phyloP scores from a whole-genome alignment of 768 basidiomycete genomes.

The Podaxis carcinomalis region DNA sequence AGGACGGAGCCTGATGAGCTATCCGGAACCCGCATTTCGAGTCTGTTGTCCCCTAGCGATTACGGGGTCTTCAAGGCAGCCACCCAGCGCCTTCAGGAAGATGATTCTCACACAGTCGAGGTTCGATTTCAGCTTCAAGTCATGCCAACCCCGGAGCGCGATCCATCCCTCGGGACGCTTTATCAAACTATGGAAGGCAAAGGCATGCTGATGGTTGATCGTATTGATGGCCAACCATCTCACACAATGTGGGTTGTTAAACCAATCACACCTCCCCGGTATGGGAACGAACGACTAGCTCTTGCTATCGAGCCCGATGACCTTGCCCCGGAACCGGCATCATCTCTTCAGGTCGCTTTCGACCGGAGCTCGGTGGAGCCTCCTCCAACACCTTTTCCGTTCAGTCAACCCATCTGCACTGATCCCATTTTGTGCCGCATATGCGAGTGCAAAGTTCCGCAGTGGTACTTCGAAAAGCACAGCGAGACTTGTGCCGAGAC shows the following conservation, averaged over 20 bases:
- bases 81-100: conserved; percentile 76
- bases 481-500: conserved; percentile 98
- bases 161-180: conserved; percentile 47
- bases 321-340: conserved; percentile 37
- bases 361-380: conserved; percentile 32
- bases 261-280: conserved; percentile 69
- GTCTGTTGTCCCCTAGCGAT: conserved; percentile 74
- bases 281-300: conserved; percentile 60
- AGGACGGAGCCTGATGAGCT: conserved; percentile 84
- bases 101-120: conserved; percentile 93
- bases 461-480: conserved; percentile 99
- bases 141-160: conserved; percentile 54
- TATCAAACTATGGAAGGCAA: conserved; percentile 94
- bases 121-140: conserved; percentile 85
- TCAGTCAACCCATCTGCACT: conserved; percentile 71
- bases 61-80: conserved; percentile 83
- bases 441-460: conserved; percentile 93
- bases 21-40: conserved; percentile 76
- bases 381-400: conserved; percentile 71
- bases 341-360: conserved; percentile 34
- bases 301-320: conserved; percentile 52
- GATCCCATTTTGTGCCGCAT: conserved; percentile 92
- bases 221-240: conserved; percentile 79
- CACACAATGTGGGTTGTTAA: conserved; percentile 99
- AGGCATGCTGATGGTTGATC: conserved; percentile 97